These are phyloP conservation scores for Glycyrrhiza uralensis DNA, from an alignment of 306 rosid species.

Conservation along the genomic window DNA sequence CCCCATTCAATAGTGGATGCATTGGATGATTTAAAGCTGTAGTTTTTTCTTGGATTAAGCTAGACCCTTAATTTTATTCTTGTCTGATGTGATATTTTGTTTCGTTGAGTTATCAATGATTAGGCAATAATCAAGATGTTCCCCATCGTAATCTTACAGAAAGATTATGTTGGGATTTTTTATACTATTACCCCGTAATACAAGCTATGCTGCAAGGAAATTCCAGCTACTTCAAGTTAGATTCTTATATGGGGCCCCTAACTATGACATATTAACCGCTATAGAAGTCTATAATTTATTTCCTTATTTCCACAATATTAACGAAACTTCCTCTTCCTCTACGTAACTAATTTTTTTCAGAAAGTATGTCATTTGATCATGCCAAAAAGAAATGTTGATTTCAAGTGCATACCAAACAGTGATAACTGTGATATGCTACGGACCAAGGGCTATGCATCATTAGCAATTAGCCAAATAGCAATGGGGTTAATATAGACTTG, in stretches of 20 bases:
- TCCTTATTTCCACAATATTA: background rate
- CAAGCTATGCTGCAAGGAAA: constrained; percentile 8
- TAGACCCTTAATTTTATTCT: background rate
- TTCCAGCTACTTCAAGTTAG: constrained; percentile 4
- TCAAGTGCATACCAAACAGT: too few relatives aligned
- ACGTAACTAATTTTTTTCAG: background rate
- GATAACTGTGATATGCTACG: too few relatives aligned
- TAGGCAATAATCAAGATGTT: constrained; percentile 9
- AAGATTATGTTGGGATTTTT: constrained; percentile 27
- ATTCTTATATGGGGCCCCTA: constrained; percentile 30
- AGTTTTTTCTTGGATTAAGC: background rate
- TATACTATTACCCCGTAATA: constrained; percentile 16
- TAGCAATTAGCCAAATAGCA: too few relatives aligned
- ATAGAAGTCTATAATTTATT: background rate
- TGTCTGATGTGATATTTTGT: constrained; percentile 18
- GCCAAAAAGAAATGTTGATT: too few relatives aligned
- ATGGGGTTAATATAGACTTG: too few relatives aligned
- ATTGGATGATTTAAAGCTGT: background rate
- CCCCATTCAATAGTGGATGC: background rate
- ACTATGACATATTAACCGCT: constrained; percentile 40
- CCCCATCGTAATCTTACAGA: constrained; percentile 7
- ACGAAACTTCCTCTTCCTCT: background rate
- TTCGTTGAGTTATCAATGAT: background rate
- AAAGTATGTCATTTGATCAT: background rate
- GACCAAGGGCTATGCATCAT: too few relatives aligned